Base-by-base conservation (phyloP, 2,329 filamentous ascomycete genomes). In the Aureobasidium subglaciale region DNA sequence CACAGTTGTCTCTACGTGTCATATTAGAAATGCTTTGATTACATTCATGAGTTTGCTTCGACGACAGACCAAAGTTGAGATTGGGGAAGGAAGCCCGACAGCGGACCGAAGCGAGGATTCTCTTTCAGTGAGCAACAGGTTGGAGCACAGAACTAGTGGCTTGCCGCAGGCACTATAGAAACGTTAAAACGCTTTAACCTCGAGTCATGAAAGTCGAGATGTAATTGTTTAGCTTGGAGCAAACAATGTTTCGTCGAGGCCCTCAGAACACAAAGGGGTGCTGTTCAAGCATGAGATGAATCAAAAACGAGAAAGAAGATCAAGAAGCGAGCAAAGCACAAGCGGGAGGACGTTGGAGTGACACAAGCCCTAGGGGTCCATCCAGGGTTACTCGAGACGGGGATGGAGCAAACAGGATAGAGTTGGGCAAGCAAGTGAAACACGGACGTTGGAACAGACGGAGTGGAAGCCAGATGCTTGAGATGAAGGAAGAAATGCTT, bases 161-260 rank as follows among this genome's bases (percentile, higher is more conserved):
- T 52, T 52, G 35, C 48, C 48, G 48, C 48, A 32, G 34, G 18
- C 22, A 41, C 48, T 52, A 52, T 52, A 30, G 35, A 24, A 41
- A 50, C 20, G 35, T 52, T 52, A 52, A 52, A n/a, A 37, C 10
- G 25, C n/a, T 41, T 52, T 41, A 9, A 41, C 35, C 41, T 52
- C 48, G 24, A 40, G 34, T 52, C 48, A 52, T 38, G 35, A 24
- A 37, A 41, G 18, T 52, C 24, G 34, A 41, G 34, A 40, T 24
- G 35, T 4, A 50, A 29, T n/a, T 13, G 46, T 25, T 29, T 22
- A 50, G 30, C 46, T 37, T 50, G 8, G 9, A 18, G 46, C 45
- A 4, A 30, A 35, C 34, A 35, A 29, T 10, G 20, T 38, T 50
- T 50, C 20, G 24, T 41, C 25, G 20, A 24, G 32, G 35, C 13